These are phyloP conservation scores for Candida corydali DNA, from an alignment of 805 yeast genomes.

Conservation along the genomic window DNA sequence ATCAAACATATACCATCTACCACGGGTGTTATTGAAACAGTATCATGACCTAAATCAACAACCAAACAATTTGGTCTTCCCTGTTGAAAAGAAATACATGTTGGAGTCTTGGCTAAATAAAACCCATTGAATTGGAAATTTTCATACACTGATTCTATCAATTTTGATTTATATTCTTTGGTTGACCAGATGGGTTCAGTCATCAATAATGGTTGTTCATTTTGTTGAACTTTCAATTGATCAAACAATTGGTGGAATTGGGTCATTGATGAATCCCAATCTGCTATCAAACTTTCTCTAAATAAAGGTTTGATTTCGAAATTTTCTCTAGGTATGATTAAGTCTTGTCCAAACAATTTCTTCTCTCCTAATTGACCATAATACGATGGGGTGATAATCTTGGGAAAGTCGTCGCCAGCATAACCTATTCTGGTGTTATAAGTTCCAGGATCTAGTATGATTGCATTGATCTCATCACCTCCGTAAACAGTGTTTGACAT, in stretches of 20 bases:
- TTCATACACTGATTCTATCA: conserved; percentile 72
- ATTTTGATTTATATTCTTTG: conserved; percentile 57
- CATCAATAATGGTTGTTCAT: conserved; percentile 70
- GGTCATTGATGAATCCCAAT: conserved; percentile 83
- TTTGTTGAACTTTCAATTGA: conserved; percentile 47
- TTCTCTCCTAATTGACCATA: conserved; percentile 28
- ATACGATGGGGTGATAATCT: conserved; percentile 66
- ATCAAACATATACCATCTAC: conserved; percentile 76
- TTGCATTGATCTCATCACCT: conserved; percentile 82
- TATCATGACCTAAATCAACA: conserved; percentile 81
- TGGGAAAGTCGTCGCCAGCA: conserved; percentile 90
- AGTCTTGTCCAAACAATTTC: conserved; percentile 37
- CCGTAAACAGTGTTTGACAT: conserved; percentile 28
- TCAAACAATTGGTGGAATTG: conserved; percentile 63
- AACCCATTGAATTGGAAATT: conserved; percentile 71
- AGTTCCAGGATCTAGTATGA: conserved; percentile 91
- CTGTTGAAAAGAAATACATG: conserved; percentile 82
- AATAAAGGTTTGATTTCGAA: conserved; percentile 55
- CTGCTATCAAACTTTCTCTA: conserved; percentile 58
- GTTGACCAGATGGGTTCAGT: conserved; percentile 90
- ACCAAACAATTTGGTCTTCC: conserved; percentile 85
- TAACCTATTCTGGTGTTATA: conserved; percentile 79
- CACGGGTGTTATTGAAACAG: conserved; percentile 73
- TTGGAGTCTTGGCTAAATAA: conserved; percentile 77
- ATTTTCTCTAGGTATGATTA: conserved; percentile 47